Conservation (phyloP, 768 basidiomycete genomes). For the Coprinopsis sp. region DNA sequence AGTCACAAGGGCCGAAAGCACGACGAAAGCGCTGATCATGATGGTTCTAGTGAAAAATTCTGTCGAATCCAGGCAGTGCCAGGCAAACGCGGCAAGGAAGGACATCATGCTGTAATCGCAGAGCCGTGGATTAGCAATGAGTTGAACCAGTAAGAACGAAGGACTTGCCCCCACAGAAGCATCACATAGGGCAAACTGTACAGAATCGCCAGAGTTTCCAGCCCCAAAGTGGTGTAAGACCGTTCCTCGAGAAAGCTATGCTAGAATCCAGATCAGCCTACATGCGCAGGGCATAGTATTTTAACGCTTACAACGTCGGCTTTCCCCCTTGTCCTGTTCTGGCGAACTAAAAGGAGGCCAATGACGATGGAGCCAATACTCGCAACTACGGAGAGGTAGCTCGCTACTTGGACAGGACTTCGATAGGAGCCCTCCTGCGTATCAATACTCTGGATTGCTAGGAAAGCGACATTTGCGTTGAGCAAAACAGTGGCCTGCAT, state of each 20-base stretch:
- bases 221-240: conserved; percentile 8
- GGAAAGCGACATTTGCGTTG: conserved; percentile 52
- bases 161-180: conserved; percentile 24
- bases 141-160: no score
- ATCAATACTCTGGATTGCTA: conserved; percentile 45
- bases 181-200: conserved; percentile 25
- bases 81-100: conserved; percentile 22
- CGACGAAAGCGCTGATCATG: conserved; percentile 9
- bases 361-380: conserved; percentile 43
- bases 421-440: conserved; percentile 4
- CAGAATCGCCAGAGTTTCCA: conserved; percentile 23
- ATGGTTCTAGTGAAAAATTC: conserved; percentile 12
- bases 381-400: conserved; percentile 41
- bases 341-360: conserved; percentile 39
- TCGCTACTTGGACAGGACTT: conserved; percentile 37
- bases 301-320: conserved; percentile 5
- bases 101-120: conserved; percentile 23
- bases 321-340: conserved; percentile 24
- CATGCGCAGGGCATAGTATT: conserved; percentile 11
- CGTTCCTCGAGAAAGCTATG: conserved; percentile 5
- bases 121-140: background rate
- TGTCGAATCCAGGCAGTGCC: conserved; percentile 22
- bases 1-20: conserved; percentile 13
- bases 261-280: conserved; percentile 12
- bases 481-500: conserved; percentile 49